These are phyloP conservation scores for Herpetomonas tarakana DNA, from an alignment of 208 protist genomes.

Conservation along the genomic window DNA sequence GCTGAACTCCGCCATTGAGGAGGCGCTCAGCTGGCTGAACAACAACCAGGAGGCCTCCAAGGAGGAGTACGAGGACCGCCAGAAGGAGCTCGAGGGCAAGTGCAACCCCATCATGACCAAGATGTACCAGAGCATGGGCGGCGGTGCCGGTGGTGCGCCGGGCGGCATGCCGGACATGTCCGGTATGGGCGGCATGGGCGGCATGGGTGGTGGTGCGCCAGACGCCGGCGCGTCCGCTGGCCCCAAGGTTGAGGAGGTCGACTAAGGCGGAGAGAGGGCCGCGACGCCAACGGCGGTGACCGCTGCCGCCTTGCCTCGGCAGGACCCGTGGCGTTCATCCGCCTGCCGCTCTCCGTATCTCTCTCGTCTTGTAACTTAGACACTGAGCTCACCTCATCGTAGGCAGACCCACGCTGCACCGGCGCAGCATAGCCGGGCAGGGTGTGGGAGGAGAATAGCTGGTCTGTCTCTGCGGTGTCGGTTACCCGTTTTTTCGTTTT, in stretches of 20 bases:
- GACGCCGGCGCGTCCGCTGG: constrained; percentile 21
- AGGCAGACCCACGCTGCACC: too few species aligned
- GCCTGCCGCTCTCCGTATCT: too few species aligned
- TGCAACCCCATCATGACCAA: constrained; percentile 91
- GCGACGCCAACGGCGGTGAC: too few species aligned
- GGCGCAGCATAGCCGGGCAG: too few species aligned
- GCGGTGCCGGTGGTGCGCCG: constrained; percentile 1
- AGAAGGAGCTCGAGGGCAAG: constrained; percentile 50
- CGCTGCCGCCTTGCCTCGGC: too few species aligned
- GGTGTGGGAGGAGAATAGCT: too few species aligned
- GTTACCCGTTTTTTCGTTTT: too few species aligned
- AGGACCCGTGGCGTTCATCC: too few species aligned
- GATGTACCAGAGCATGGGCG: constrained; percentile 77
- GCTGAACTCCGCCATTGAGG: constrained; percentile 93
- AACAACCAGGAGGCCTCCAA: constrained; percentile 59
- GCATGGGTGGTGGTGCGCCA: constrained; percentile 30
- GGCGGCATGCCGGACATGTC: constrained; percentile 14
- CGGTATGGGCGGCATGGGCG: constrained; percentile 19
- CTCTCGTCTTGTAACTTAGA: too few species aligned
- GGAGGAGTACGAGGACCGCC: constrained; percentile 47
- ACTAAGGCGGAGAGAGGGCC: too few species aligned
- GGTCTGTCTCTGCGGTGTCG: too few species aligned
- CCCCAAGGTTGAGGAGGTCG: constrained; percentile 48
- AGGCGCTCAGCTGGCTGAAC: constrained; percentile 72
- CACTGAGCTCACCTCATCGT: too few species aligned